Evolutionary conservation across 2,329 filamentous ascomycete species (phyloP).

Genomic region (Colletotrichum gloeosporioides): DNA sequence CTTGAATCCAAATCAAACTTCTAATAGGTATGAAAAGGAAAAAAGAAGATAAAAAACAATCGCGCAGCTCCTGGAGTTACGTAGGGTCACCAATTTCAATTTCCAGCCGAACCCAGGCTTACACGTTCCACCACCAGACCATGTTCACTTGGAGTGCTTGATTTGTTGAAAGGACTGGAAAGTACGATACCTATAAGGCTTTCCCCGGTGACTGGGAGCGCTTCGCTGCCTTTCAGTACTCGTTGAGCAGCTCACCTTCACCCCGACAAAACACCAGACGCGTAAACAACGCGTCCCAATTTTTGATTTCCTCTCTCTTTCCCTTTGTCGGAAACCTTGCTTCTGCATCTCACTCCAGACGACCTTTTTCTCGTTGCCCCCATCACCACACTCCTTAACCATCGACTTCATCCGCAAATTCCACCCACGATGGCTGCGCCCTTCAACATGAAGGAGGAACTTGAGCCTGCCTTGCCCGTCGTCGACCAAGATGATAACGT

Average conservation of each 20-base stretch:
- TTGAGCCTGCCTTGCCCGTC: background rate
- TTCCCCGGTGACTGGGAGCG: background rate
- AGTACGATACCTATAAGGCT: rapidly evolving
- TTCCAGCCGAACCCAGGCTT: background rate
- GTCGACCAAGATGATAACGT: background rate
- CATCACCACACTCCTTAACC: background rate
- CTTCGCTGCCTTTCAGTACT: background rate
- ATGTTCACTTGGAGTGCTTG: background rate
- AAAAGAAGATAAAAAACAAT: background rate
- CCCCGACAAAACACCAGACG: background rate
- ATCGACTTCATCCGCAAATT: background rate
- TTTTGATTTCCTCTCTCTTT: background rate
- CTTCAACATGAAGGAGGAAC: background rate
- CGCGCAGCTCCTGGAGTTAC: background rate
- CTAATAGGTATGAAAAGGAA: background rate
- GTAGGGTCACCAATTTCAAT: background rate
- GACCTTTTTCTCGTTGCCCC: rapidly evolving
- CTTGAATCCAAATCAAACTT: background rate
- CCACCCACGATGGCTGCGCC: background rate
- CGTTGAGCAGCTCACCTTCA: background rate
- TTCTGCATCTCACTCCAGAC: background rate
- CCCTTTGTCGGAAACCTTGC: background rate
- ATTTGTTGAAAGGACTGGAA: background rate
- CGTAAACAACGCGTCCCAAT: background rate
- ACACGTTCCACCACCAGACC: background rate